Evolutionary conservation across 2,329 filamentous ascomycete species (phyloP), one percentile per base, ranked within the genome.

Genomic region (Fusarium euwallaceae): DNA sequence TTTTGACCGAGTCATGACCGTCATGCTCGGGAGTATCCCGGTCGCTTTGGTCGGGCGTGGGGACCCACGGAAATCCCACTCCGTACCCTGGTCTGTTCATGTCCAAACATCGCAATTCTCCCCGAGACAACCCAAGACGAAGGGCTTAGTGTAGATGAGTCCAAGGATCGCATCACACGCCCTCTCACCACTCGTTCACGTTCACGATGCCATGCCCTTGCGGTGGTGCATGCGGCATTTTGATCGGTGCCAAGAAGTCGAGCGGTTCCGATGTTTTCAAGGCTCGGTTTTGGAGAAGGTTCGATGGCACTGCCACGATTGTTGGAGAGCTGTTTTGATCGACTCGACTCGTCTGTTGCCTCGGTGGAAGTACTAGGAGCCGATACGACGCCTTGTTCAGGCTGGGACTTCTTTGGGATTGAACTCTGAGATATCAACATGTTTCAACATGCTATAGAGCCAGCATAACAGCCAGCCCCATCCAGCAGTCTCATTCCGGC

Each of bases 21-120:
- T 43, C 22, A 34, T 48, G 10, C 39, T 61, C 37, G 58, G 58
- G 37, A 60, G 58, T n/a, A 60, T 29, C 58, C 58, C 58, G 58
- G 37, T 60, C 24, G 9, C 32, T 39, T 32, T 27, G 34, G 11
- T 43, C 58, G 22, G 43, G 34, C 34, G 48, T 24, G 39, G 16
- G 6, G 24, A 41, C 41, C 59, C 59, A 48, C 41, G 59, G 59
- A 48, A 61, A 48, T 61, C 59, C 29, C 59, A 60, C 24, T 29
- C 37, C 58, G 58, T 6, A 60, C 22, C 56, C 20, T 39, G 9
- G n/a, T 36, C 24, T 24, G 37, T n/a, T 41, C 58, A 17, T 59
- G 22, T 59, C 34, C 4, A 43, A 29, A 53, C 24, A 37, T 60
- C 58, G 58, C 24, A 32, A 60, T 60, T 60, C 58, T 60, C 16